These are phyloP conservation scores for Clavispora fructus DNA, from an alignment of 805 yeast species.

Conservation along the genomic window DNA sequence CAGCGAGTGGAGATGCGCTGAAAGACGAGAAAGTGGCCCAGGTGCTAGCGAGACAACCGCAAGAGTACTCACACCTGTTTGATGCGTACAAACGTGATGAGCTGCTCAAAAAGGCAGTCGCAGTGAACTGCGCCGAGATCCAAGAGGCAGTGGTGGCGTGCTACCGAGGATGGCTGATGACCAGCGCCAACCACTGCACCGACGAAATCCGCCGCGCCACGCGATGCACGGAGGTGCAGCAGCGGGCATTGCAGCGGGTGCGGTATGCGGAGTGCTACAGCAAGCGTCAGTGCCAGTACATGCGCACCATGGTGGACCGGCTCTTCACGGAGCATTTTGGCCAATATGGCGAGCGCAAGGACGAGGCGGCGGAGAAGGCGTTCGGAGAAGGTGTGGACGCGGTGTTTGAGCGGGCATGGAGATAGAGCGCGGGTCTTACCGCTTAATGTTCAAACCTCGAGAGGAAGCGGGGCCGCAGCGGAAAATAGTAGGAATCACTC, in stretches of 20 bases:
- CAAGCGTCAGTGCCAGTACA: slow-evolving; percentile 31
- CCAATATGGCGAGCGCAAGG: slow-evolving; percentile 26
- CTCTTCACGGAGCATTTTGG: slow-evolving; percentile 35
- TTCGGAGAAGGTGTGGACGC: slow-evolving; percentile 28
- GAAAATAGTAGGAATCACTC: not conserved
- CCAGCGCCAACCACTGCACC: slow-evolving; percentile 25
- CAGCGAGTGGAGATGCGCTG: slow-evolving; percentile 9
- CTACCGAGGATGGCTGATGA: slow-evolving; percentile 27
- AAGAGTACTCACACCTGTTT: slow-evolving; percentile 21
- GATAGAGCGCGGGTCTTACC: slow-evolving; percentile 3
- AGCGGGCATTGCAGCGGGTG: slow-evolving; percentile 27
- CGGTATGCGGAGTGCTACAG: slow-evolving; percentile 34
- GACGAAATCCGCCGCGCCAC: slow-evolving; percentile 23
- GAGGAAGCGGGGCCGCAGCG: too few species aligned
- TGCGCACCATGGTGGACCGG: slow-evolving; percentile 31
- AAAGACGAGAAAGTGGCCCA: slow-evolving; percentile 24
- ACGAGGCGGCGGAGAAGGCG: slow-evolving; percentile 20
- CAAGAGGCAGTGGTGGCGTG: slow-evolving; percentile 34
- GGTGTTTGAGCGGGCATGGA: slow-evolving; percentile 31
- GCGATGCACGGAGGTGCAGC: slow-evolving; percentile 31
- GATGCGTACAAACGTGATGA: slow-evolving; percentile 28
- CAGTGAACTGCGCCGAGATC: slow-evolving; percentile 37
- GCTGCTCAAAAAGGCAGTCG: slow-evolving; percentile 19
- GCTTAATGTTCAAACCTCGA: too few species aligned
- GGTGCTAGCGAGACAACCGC: slow-evolving; percentile 15